A percentile compares a stretch with the other conserved stretches of the same genome.
phyloP scores from a whole-genome alignment of 1,284 basidiomycete species.

The Heterobasidion occidentale region DNA sequence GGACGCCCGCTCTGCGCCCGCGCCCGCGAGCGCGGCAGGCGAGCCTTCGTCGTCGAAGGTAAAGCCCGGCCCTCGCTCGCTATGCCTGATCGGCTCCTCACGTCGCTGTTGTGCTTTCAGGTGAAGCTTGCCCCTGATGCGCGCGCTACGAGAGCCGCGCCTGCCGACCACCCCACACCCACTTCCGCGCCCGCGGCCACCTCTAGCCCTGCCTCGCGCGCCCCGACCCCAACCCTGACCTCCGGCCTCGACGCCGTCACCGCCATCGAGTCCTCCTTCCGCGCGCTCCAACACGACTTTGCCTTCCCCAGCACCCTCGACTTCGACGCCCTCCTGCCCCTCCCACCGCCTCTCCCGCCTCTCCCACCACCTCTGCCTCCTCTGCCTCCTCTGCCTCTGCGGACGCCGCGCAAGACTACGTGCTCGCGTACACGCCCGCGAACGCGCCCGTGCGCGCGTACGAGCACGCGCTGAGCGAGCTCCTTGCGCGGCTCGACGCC shows the following conservation, averaged over 20 bases:
- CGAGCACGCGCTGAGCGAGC: slow-evolving; percentile 45
- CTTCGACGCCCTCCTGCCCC: slow-evolving; percentile 4
- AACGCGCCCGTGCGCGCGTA: slow-evolving; percentile 42
- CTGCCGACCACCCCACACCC: not conserved
- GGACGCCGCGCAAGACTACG: not conserved
- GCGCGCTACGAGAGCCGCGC: not conserved
- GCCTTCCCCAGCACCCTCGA: not conserved
- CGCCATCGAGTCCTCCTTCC: not conserved
- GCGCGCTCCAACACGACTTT: not conserved
- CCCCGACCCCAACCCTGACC: not conserved
- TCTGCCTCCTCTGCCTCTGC: too few relatives aligned
- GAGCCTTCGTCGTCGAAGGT: not conserved
- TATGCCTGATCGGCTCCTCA: not conserved
- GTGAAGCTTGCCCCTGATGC: not conserved
- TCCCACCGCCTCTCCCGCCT: slow-evolving; percentile 1
- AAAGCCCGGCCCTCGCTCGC: not conserved
- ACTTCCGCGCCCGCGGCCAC: not conserved
- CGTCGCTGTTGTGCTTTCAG: not conserved
- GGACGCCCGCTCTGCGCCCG: not conserved
- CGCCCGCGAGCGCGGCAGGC: not conserved
- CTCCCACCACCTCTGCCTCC: not conserved
- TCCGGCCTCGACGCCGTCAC: not conserved
- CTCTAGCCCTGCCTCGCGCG: not conserved
- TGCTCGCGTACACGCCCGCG: slow-evolving; percentile 30
- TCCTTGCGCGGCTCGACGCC: slow-evolving; percentile 59